Percentiles rank a stretch among this genome's conserved stretches.
Conservation (phyloP, 306 rosid genomes). For the Geum urbanum region DNA sequence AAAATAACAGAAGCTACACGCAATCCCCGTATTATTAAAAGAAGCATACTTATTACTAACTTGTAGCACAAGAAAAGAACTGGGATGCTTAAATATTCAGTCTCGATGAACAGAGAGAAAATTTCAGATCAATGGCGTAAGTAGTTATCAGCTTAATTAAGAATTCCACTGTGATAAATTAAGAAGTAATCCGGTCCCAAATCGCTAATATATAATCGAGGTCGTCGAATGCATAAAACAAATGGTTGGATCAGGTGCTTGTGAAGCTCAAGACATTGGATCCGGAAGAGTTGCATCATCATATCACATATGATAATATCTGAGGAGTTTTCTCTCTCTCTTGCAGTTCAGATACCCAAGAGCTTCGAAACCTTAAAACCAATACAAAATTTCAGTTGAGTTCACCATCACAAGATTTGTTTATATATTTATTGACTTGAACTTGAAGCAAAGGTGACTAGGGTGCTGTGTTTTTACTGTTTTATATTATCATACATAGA, state of each 20-base stretch:
- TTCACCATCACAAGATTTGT: background rate
- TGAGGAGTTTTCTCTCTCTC: background rate
- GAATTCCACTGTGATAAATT: background rate
- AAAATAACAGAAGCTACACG: too few relatives aligned
- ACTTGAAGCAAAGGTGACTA: slow-evolving; percentile 2
- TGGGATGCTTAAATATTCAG: background rate
- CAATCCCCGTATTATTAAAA: too few relatives aligned
- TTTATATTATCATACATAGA: background rate
- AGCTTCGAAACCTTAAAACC: slow-evolving; percentile 15
- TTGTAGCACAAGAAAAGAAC: background rate
- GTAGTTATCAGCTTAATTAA: background rate
- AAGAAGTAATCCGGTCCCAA: background rate
- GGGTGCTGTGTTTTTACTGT: background rate
- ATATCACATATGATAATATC: too few relatives aligned
- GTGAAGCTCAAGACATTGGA: background rate
- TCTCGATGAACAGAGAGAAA: background rate
- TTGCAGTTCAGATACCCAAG: background rate
- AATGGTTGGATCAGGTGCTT: slow-evolving; percentile 12
- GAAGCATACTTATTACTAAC: background rate
- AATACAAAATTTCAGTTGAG: background rate
- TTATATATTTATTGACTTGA: background rate
- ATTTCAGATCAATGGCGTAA: background rate
- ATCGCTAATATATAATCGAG: background rate
- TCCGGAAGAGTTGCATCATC: background rate
- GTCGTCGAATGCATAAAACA: background rate